phyloP scores from a whole-genome alignment of 106 monocot species.

The Apostasia shenzhenica region DNA sequence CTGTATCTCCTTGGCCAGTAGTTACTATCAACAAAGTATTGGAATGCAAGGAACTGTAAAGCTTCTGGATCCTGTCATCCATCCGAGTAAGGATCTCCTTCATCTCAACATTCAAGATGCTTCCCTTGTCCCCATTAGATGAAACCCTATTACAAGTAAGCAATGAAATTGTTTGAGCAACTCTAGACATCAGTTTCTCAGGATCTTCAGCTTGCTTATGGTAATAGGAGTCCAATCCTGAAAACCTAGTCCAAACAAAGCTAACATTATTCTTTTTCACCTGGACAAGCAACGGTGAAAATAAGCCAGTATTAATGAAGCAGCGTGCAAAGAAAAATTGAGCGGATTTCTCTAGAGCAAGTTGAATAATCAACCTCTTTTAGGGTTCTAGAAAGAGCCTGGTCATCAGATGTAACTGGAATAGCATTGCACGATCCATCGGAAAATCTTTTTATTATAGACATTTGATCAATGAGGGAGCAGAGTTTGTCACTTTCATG shows the following conservation, averaged over 20 bases:
- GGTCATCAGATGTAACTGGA: conserved; percentile 34
- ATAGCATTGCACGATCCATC: conserved; percentile 50
- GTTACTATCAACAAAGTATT: conserved; percentile 80
- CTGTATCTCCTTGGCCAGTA: conserved; percentile 91
- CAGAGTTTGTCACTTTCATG: conserved; percentile 36
- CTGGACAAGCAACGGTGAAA: conserved; percentile 15
- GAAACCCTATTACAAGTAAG: neutral
- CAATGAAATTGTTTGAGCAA: conserved; percentile 6
- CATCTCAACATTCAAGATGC: conserved; percentile 31
- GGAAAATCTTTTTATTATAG: conserved; percentile 34
- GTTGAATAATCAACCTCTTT: conserved; percentile 32
- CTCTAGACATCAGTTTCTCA: conserved; percentile 33
- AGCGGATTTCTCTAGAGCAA: neutral
- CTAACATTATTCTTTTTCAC: conserved; percentile 34
- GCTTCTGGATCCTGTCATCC: conserved; percentile 48
- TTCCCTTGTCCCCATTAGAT: conserved; percentile 7
- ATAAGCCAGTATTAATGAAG: neutral
- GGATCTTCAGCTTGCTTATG: conserved; percentile 36
- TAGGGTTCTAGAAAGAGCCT: conserved; percentile 41
- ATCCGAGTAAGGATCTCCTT: conserved; percentile 43
- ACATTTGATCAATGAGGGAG: conserved; percentile 42
- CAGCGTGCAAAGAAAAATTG: neutral
- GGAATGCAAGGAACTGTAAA: conserved; percentile 57
- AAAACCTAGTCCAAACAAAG: conserved; percentile 21
- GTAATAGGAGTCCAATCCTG: conserved; percentile 3